Percentiles rank a stretch among this genome's conserved stretches.
These are phyloP conservation scores for Cytospora paraplurivora DNA, from an alignment of 2,329 filamentous ascomycete genomes.

Conservation along the genomic window DNA sequence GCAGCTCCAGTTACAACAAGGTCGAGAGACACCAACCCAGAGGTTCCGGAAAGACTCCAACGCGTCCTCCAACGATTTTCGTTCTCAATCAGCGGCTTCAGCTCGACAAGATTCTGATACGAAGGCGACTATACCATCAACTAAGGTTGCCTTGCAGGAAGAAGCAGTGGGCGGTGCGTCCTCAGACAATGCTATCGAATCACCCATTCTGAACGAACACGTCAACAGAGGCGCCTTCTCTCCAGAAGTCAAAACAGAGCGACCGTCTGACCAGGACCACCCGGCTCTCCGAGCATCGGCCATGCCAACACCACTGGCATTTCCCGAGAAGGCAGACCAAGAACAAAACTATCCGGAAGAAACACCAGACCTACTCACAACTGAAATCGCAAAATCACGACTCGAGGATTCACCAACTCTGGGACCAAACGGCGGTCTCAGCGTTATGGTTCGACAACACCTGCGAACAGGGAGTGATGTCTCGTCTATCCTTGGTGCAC, in stretches of 20 bases:
- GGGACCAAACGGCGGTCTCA: constrained; percentile 69
- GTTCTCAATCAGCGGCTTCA: constrained; percentile 53
- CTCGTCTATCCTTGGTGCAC: constrained; percentile 72
- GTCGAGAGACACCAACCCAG: constrained; percentile 62
- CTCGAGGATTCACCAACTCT: constrained; percentile 76
- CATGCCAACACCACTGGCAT: constrained; percentile 46
- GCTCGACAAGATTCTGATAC: constrained; percentile 41
- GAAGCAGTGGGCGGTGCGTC: constrained; percentile 44
- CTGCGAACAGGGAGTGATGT: constrained; percentile 77
- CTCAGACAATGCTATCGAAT: constrained; percentile 46
- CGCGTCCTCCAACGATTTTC: constrained; percentile 40
- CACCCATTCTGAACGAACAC: constrained; percentile 31
- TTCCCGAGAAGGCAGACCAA: constrained; percentile 36
- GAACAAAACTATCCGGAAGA: constrained; percentile 32
- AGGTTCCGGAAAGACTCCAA: constrained; percentile 50
- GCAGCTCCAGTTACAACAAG: constrained; percentile 78
- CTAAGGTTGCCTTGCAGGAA: constrained; percentile 39
- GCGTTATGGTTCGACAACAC: constrained; percentile 82
- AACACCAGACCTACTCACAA: constrained; percentile 28
- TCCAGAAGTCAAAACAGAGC: constrained; percentile 45
- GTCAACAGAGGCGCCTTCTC: constrained; percentile 32
- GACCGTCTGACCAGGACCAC: constrained; percentile 56
- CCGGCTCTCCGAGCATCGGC: constrained; percentile 54
- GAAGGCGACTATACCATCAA: constrained; percentile 32
- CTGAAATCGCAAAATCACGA: constrained; percentile 33